A percentile compares a stretch with the other conserved stretches of the same genome.
phyloP scores from a whole-genome alignment of 208 protist genomes.

The Polymyxa betae region DNA sequence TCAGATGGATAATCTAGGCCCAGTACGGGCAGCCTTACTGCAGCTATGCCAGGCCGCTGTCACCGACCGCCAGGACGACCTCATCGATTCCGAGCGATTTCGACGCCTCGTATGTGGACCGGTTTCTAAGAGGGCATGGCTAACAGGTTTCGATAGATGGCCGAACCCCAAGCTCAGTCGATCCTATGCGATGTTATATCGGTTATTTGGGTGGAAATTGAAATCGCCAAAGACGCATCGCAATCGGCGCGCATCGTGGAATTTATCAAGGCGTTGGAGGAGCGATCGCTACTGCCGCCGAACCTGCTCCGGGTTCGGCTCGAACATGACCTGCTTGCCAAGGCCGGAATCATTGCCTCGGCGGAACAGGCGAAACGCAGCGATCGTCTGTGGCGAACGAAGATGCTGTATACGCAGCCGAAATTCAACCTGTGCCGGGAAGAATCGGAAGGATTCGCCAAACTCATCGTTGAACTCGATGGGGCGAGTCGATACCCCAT shows the following conservation, averaged over 20 bases:
- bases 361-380: background rate
- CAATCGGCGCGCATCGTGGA: background rate
- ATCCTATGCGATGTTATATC: conserved; percentile 16
- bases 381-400: conserved; percentile 47
- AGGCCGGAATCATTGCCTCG: background rate
- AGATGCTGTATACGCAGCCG: conserved; percentile 67
- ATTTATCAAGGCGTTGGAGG: background rate
- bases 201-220: background rate
- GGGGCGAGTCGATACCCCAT: background rate
- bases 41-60: conserved; percentile 19
- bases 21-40: background rate
- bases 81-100: background rate
- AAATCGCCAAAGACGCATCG: background rate
- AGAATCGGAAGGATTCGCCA: conserved; percentile 79
- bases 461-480: conserved; percentile 73
- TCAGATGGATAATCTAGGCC: too few species aligned
- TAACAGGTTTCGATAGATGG: background rate
- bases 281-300: background rate
- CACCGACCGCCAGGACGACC: background rate
- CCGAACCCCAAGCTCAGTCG: background rate
- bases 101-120: background rate
- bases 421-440: conserved; percentile 81
- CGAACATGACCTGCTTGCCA: background rate
- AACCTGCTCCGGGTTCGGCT: background rate
- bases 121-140: background rate